Base-by-base conservation (phyloP, 1,284 basidiomycete species). In the Omphalotus olearius region DNA sequence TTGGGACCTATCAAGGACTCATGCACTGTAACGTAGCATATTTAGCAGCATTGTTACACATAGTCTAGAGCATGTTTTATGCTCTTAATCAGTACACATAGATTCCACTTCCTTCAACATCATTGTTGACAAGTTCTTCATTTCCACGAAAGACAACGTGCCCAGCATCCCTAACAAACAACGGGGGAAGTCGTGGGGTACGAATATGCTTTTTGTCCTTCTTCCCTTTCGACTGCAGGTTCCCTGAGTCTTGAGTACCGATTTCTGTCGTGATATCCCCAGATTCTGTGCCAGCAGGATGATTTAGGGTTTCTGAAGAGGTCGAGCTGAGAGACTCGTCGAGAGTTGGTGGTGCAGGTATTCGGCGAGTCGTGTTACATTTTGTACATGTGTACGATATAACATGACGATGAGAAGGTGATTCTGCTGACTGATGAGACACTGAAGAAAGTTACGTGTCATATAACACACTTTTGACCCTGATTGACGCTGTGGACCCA, bases 401-500 rank as follows among this genome's bases (percentile, higher is more conserved):
- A 25, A 66, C 59, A 55, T 85, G 76, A 3, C 78, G 71, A 59
- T 83, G 81, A 30, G 72, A 66, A 0, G 65, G 47, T 3, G 76
- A 79, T 44, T 69, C 84, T 85, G 23, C 38, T 38, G 39, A 42
- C 23, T 28, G 5, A 3, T 23, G 23, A 23, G 23, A n/a, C 23
- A 5, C 3, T 5, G 23, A 23, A 23, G 23, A 23, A n/a, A n/a
- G n/a, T n/a, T n/a, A n/a, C n/a, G n/a, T n/a, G n/a, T n/a, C n/a
- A n/a, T n/a, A n/a, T n/a, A n/a, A n/a, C n/a, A n/a, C 56, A 87
- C 90, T 66, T 67, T 80, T 80, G 4, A 88, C 66, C 6, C 88
- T 79, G 10, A 89, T 76, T 5, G 70, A 72, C 0, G 79, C 76
- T 0, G 85, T 84, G 2, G 76, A 57, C 7, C 90, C 91, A 1